phyloP scores from a whole-genome alignment of 495 filamentous ascomycete species.

The Bryoglossum gracile region DNA sequence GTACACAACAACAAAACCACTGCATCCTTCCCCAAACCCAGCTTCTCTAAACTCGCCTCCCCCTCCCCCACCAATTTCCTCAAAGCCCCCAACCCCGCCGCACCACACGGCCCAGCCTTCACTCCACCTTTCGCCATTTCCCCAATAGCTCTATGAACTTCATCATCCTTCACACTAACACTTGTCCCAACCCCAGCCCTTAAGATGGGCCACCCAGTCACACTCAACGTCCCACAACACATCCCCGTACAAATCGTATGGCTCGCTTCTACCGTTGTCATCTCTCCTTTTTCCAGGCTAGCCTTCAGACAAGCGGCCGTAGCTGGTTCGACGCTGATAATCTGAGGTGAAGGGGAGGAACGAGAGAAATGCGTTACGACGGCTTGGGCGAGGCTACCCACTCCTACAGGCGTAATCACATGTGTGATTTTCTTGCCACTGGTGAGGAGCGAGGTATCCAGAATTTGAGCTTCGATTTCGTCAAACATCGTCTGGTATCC shows the following conservation, averaged over 20 bases:
- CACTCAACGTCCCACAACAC: conserved; percentile 54
- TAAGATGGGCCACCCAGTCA: conserved; percentile 47
- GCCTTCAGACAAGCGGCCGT: conserved; percentile 46
- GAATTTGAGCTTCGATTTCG: conserved; percentile 52
- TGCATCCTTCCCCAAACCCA: conserved; percentile 32
- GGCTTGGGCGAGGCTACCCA: conserved; percentile 50
- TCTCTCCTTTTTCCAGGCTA: conserved; percentile 37
- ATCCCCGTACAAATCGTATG: conserved; percentile 55
- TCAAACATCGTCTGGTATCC: conserved; percentile 64
- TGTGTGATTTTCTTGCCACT: neutral
- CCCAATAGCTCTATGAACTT: conserved; percentile 40
- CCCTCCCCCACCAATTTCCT: conserved; percentile 29
- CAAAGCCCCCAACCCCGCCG: conserved; percentile 48
- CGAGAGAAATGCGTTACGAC: conserved; percentile 46
- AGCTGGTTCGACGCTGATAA: conserved; percentile 51
- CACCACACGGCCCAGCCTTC: conserved; percentile 50
- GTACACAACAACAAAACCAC: conserved; percentile 45
- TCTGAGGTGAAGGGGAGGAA: conserved; percentile 21
- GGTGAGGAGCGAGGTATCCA: conserved; percentile 1
- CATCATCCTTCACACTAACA: conserved; percentile 44
- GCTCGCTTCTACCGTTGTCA: conserved; percentile 36
- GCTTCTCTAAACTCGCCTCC: conserved; percentile 26
- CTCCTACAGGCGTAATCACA: conserved; percentile 42
- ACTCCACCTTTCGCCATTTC: conserved; percentile 37
- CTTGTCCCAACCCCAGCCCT: conserved; percentile 42